phyloP scores from a whole-genome alignment of 768 basidiomycete species.

The Nidularia sp. region DNA sequence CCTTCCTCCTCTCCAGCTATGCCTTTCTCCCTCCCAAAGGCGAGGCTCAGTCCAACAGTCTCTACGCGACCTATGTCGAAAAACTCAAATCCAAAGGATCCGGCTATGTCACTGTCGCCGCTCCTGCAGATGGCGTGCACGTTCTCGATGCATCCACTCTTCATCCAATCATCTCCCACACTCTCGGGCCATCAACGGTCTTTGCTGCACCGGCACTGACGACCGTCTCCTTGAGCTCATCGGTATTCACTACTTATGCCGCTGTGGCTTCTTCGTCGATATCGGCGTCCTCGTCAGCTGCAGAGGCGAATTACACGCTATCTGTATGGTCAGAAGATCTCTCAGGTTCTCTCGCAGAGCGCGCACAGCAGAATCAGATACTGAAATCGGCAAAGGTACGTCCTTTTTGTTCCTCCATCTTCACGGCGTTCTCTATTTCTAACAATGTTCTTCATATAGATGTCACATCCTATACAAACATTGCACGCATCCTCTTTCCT shows the following conservation, averaged over 20 bases:
- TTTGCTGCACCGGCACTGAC: constrained; percentile 62
- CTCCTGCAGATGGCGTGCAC: constrained; percentile 73
- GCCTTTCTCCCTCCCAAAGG: constrained; percentile 2
- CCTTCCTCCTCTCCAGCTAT: constrained; percentile 35
- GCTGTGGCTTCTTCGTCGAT: constrained; percentile 48
- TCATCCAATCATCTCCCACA: constrained; percentile 65
- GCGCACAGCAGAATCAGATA: not conserved
- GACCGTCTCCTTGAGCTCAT: constrained; percentile 23
- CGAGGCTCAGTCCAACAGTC: constrained; percentile 14
- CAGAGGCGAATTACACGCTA: constrained; percentile 44
- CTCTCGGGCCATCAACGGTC: constrained; percentile 58
- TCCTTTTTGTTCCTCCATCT: constrained; percentile 9
- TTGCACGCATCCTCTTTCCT: not conserved
- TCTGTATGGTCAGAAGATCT: constrained; percentile 60
- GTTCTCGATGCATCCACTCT: constrained; percentile 62
- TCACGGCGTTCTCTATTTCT: not conserved
- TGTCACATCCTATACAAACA: not conserved
- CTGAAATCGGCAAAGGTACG: constrained; percentile 18
- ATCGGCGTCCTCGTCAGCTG: constrained; percentile 12
- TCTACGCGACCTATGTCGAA: constrained; percentile 28
- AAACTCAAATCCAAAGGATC: constrained; percentile 19
- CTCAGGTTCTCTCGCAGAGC: constrained; percentile 10
- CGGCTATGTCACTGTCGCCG: constrained; percentile 62
- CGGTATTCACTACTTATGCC: constrained; percentile 51
- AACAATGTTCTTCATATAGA: not conserved